Evolutionary conservation across 257 asterid genomes (phyloP).

Genomic region (Buddleja alternifolia): DNA sequence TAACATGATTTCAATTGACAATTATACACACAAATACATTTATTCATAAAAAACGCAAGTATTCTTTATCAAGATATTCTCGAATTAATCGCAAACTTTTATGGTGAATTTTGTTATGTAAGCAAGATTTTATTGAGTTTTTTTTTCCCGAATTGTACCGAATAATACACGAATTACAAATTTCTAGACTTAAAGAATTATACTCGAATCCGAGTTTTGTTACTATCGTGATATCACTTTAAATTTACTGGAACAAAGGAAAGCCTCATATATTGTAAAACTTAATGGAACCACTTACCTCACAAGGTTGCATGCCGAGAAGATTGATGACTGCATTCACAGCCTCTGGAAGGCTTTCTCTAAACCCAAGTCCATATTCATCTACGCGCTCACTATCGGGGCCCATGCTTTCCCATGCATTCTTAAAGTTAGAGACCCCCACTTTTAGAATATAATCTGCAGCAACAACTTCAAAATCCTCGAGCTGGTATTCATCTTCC

Average conservation of each 20-base stretch:
- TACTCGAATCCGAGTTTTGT: too few species aligned
- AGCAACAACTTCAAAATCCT: constrained; percentile 89
- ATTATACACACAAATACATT: too few species aligned
- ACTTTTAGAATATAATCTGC: constrained; percentile 92
- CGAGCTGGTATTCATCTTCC: constrained; percentile 98
- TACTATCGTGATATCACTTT: too few species aligned
- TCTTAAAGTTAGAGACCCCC: constrained; percentile 92
- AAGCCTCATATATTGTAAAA: neutral
- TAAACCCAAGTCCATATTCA: constrained; percentile 96
- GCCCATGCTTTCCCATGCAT: constrained; percentile 95
- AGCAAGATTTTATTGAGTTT: too few species aligned
- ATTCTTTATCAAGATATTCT: too few species aligned
- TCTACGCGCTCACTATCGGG: constrained; percentile 76
- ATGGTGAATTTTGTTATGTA: too few species aligned
- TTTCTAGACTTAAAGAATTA: too few species aligned
- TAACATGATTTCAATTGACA: too few species aligned
- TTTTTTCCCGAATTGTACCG: too few species aligned
- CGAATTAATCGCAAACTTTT: too few species aligned
- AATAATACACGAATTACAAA: too few species aligned
- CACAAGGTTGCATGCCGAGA: constrained; percentile 99
- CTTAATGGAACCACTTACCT: constrained; percentile 82
- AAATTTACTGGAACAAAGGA: neutral
- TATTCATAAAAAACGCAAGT: too few species aligned
- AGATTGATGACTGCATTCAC: constrained; percentile 85
- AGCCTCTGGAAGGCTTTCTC: constrained; percentile 89